phyloP scores from a whole-genome alignment of 108 stramenopile genomes.

The Chaetoceros tenuissimus region DNA sequence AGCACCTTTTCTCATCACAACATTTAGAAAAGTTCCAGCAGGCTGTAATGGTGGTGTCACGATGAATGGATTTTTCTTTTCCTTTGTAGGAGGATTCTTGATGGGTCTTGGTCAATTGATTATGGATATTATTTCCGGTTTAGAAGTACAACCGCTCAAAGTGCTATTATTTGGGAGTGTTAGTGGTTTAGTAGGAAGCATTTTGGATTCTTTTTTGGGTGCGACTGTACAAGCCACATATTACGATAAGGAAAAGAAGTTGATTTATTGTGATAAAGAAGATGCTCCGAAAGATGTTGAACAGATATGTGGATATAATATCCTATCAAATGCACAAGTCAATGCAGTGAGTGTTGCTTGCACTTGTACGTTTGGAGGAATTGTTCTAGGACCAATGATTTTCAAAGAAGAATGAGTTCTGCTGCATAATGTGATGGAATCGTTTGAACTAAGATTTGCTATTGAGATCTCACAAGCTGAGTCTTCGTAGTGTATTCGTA shows the following conservation, averaged over 20 bases:
- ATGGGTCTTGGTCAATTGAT: conserved; percentile 44
- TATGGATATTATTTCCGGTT: conserved; percentile 33
- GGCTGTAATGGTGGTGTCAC: conserved; percentile 83
- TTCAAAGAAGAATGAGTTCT: conserved; percentile 9
- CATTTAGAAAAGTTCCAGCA: conserved; percentile 50
- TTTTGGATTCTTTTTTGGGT: conserved; percentile 72
- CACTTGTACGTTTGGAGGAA: conserved; percentile 48
- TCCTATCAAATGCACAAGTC: conserved; percentile 71
- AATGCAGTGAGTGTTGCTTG: conserved; percentile 57
- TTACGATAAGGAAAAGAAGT: conserved; percentile 47
- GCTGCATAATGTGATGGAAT: not conserved
- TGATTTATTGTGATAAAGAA: conserved; percentile 26
- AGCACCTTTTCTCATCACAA: conserved; percentile 51
- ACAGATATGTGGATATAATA: conserved; percentile 34
- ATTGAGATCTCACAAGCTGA: too few species aligned
- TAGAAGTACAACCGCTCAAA: conserved; percentile 7
- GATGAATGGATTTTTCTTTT: conserved; percentile 40
- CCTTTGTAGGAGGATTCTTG: conserved; percentile 49
- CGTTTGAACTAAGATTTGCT: too few species aligned
- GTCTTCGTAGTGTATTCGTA: too few species aligned
- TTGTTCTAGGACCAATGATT: conserved; percentile 35
- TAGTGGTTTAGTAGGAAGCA: conserved; percentile 57
- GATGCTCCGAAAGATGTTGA: conserved; percentile 1
- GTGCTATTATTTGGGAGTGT: conserved; percentile 30
- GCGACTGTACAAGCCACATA: conserved; percentile 64